phyloP scores from a whole-genome alignment of 768 basidiomycete species.

The Boletus sp. region DNA sequence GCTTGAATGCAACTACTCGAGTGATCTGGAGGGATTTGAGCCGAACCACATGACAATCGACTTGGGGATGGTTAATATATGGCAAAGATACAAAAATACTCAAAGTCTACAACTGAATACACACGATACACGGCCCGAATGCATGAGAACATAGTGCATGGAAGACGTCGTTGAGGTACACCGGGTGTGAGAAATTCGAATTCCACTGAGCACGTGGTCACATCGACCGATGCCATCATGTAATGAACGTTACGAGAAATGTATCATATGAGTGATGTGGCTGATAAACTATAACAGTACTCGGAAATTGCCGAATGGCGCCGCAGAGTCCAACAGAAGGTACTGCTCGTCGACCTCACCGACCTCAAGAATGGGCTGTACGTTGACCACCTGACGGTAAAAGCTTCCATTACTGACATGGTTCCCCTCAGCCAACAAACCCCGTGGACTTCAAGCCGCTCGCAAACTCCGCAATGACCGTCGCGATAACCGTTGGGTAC shows the following conservation, averaged over 20 bases:
- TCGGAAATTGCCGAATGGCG: slow-evolving; percentile 30
- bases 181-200: neutral
- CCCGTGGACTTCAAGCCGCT: slow-evolving; percentile 97
- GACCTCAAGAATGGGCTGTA: slow-evolving; percentile 83
- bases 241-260: neutral
- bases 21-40: neutral
- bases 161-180: neutral
- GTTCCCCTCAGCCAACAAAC: slow-evolving; percentile 80
- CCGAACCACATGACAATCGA: neutral
- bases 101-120: neutral
- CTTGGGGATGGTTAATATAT: neutral
- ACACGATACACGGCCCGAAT: slow-evolving; percentile 1
- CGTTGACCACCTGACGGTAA: slow-evolving; percentile 36
- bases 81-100: neutral
- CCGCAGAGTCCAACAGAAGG: slow-evolving; percentile 4
- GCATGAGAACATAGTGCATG: neutral
- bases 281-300: slow-evolving; percentile 43
- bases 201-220: neutral
- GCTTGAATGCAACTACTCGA: neutral
- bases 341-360: slow-evolving; percentile 43
- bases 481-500: slow-evolving; percentile 95
- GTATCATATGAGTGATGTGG: slow-evolving; percentile 22
- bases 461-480: slow-evolving; percentile 95
- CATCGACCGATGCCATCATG: neutral
- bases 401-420: slow-evolving; percentile 5